Conservation (phyloP, 2,329 filamentous ascomycete species). For the Arthrobotrys musiformis region DNA sequence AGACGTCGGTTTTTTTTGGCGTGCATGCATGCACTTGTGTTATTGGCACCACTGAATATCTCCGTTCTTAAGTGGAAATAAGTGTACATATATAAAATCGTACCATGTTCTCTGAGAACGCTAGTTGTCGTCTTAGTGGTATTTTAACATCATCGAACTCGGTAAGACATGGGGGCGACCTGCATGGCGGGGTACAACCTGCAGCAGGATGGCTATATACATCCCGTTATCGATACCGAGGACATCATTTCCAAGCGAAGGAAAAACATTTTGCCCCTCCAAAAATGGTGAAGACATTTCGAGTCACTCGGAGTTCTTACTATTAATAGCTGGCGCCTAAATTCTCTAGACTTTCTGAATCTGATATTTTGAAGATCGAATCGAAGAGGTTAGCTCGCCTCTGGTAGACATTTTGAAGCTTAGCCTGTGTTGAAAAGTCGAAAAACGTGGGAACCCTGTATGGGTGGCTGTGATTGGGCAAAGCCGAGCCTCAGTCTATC, state of each 20-base stretch:
- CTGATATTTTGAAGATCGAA: constrained; percentile 32
- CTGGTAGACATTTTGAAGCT: constrained; percentile 30
- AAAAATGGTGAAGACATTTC: background rate
- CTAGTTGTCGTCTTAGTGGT: constrained; percentile 2
- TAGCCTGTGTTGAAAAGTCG: constrained; percentile 4
- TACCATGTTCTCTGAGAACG: background rate
- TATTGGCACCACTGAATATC: background rate
- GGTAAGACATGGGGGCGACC: constrained; percentile 25
- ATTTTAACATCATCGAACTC: constrained; percentile 10
- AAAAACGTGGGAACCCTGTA: constrained; percentile 48
- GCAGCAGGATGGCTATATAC: constrained; percentile 12
- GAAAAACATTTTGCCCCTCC: background rate
- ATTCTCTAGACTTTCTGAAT: constrained; percentile 21
- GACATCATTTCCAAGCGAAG: background rate
- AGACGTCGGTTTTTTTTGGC: background rate
- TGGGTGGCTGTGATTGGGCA: constrained; percentile 26
- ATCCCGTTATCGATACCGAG: constrained; percentile 36
- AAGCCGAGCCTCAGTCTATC: constrained; percentile 25
- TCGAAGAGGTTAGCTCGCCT: constrained; percentile 29
- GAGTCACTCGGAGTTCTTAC: constrained; percentile 12
- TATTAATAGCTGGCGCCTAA: constrained; percentile 53
- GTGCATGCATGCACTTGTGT: background rate
- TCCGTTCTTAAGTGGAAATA: constrained; percentile 8
- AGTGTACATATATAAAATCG: background rate
- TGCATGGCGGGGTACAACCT: constrained; percentile 40